Conservation (phyloP, 2,329 filamentous ascomycete species). For the Acrodontium crateriforme region DNA sequence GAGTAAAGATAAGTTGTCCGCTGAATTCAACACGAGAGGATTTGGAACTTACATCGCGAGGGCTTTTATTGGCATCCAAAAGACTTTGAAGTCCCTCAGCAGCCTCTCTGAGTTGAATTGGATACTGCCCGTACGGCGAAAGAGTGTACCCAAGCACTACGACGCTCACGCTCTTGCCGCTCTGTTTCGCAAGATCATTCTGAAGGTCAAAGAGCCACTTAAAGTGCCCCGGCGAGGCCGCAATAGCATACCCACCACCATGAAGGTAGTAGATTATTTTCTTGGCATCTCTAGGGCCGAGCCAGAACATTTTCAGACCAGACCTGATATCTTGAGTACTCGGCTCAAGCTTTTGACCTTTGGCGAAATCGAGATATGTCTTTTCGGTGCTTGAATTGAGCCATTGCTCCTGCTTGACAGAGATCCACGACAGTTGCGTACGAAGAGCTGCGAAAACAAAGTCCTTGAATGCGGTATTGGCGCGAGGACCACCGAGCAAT, state of each 20-base stretch:
- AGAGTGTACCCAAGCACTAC: slow-evolving; percentile 46
- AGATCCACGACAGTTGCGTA: slow-evolving; percentile 10
- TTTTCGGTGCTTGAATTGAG: slow-evolving; percentile 19
- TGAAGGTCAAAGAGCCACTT: slow-evolving; percentile 34
- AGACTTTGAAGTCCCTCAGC: slow-evolving; percentile 31
- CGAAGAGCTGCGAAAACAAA: slow-evolving; percentile 15
- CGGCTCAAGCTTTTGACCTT: slow-evolving; percentile 23
- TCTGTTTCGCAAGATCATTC: slow-evolving; percentile 24
- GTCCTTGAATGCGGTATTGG: slow-evolving; percentile 15
- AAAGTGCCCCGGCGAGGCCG: slow-evolving; percentile 34
- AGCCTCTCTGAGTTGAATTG: slow-evolving; percentile 35
- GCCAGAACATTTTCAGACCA: slow-evolving; percentile 34
- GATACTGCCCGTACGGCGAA: slow-evolving; percentile 35
- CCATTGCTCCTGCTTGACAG: slow-evolving; percentile 17
- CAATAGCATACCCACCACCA: slow-evolving; percentile 42
- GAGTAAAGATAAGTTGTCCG: too few relatives aligned
- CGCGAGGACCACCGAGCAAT: slow-evolving; percentile 20
- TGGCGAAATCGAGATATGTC: slow-evolving; percentile 23
- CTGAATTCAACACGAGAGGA: neutral
- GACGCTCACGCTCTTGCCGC: slow-evolving; percentile 30
- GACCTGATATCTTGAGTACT: slow-evolving; percentile 28
- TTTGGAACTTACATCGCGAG: too few relatives aligned
- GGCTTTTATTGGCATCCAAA: slow-evolving; percentile 22
- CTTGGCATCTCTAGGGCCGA: slow-evolving; percentile 26
- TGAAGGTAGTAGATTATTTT: slow-evolving; percentile 35